A percentile compares a stretch with the other conserved stretches of the same genome.
These are phyloP conservation scores for Scalesia atractyloides DNA, from an alignment of 129 eudicot species.

Conservation along the genomic window DNA sequence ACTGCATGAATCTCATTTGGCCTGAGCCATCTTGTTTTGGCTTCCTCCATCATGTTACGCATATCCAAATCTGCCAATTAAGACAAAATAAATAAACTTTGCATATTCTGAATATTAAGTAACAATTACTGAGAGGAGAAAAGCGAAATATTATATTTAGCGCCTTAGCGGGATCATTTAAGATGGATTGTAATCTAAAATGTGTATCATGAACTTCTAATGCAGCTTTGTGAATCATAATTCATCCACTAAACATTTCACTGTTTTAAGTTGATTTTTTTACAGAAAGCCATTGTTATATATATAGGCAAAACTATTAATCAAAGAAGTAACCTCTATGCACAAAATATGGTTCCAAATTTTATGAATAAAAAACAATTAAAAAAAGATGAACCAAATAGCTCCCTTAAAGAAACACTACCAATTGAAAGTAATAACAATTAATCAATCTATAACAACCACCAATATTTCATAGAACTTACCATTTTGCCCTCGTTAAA, in stretches of 20 bases:
- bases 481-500: conserved; percentile 8
- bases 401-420: not conserved
- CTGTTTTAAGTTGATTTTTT: not conserved
- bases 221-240: not conserved
- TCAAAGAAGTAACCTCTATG: not conserved
- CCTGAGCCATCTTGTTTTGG: conserved; percentile 86
- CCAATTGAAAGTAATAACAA: conserved; percentile 5
- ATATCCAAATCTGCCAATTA: conserved; percentile 73
- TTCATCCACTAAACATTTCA: not conserved
- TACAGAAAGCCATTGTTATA: not conserved
- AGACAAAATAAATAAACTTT: not conserved
- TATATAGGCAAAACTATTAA: not conserved
- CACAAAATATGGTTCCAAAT: not conserved
- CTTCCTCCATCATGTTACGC: conserved; percentile 73
- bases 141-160: not conserved
- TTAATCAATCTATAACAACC: conserved; percentile 1
- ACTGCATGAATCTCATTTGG: conserved; percentile 95
- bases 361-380: not conserved
- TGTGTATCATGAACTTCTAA: not conserved
- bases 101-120: not conserved
- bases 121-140: not conserved
- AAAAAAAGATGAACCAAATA: not conserved
- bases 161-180: not conserved
- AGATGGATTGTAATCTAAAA: not conserved
- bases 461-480: conserved; percentile 9